Evolutionary conservation across 2,329 filamentous ascomycete genomes (phyloP), one percentile per base, ranked within the genome.

Genomic region (Cercospora berteroae): DNA sequence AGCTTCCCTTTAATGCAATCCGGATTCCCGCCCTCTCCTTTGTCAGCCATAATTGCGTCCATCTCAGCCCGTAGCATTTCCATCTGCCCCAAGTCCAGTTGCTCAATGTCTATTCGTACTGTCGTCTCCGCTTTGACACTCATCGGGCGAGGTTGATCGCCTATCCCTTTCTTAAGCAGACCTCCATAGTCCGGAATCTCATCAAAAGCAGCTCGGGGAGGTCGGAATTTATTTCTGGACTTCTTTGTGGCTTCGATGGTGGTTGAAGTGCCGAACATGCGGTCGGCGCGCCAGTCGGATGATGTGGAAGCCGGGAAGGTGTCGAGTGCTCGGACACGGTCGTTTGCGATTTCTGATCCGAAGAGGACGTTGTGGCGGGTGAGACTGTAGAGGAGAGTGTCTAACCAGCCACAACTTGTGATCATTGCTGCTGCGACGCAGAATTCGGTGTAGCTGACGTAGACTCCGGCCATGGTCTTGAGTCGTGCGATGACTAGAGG

Each of bases 401-500:
- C 36, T 18, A 87, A 81, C 76, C 85, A 83, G 18, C 86, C 86
- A 67, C 85, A 87, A 31, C 81, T 83, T 1, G 85, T 85, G 67
- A 87, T 87, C 75, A 87, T 81, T 8, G 84, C 82, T 36, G 84
- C 86, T 0, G 83, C 81, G 29, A 85, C 78, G 72, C 82, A 85
- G 60, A 86, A 82, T 5, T 80, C 77, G 3, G 77, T 73, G 25
- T 78, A 81, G 1, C 76, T 76, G 4, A 70, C 67, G 2, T 61
- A 39, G 5, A 79, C 77, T 0, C 84, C 84, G 0, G 84, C 83
- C 84, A 90, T 88, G 10, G 83, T 83, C 1, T 83, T 83, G 68
- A 90, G 86, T 69, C 89, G 86, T 5, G 87, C 87, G 0, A 85
- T 81, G 2, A 89, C 88, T 0, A 91, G 81, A 4, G 36, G 36